Evolutionary conservation across 768 basidiomycete species (phyloP).

Genomic region (Strobilomyces dryophilus): DNA sequence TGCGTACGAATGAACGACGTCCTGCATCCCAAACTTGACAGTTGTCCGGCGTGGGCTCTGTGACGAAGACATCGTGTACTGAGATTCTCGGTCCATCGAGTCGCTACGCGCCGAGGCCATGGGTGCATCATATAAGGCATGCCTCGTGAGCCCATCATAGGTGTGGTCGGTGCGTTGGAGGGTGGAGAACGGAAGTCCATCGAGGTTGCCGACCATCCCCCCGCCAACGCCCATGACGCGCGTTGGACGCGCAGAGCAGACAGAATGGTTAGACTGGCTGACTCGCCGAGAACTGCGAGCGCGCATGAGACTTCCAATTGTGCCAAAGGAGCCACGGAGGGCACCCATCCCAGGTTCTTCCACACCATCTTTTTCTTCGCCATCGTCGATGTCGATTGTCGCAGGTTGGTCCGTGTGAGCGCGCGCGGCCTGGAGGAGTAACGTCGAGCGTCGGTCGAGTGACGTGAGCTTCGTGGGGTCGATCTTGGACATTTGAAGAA

Average conservation of each 20-base stretch:
- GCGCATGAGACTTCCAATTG: conserved; percentile 86
- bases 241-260: conserved; percentile 17
- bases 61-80: conserved; percentile 24
- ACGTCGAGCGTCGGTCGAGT: conserved; percentile 86
- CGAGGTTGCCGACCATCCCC: conserved; percentile 26
- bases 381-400: conserved; percentile 34
- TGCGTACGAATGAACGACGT: conserved; percentile 72
- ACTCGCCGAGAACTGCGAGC: conserved; percentile 52
- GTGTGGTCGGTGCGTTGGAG: conserved; percentile 30
- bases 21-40: conserved; percentile 75
- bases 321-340: conserved; percentile 85
- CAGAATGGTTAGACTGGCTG: conserved; percentile 43
- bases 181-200: conserved; percentile 20
- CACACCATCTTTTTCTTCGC: conserved; percentile 62
- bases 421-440: conserved; percentile 85
- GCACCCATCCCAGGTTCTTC: conserved; percentile 95
- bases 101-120: conserved; percentile 44
- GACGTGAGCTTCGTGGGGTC: conserved; percentile 76
- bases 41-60: conserved; percentile 42
- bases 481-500: conserved; percentile 94
- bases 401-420: conserved; percentile 55
- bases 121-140: conserved; percentile 87
- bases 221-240: conserved; percentile 24
- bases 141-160: conserved; percentile 59
- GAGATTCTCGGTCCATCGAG: conserved; percentile 39